Evolutionary conservation across 768 basidiomycete species (phyloP), one percentile per base, ranked within the genome.

Genomic region (Amanita rubescens): DNA sequence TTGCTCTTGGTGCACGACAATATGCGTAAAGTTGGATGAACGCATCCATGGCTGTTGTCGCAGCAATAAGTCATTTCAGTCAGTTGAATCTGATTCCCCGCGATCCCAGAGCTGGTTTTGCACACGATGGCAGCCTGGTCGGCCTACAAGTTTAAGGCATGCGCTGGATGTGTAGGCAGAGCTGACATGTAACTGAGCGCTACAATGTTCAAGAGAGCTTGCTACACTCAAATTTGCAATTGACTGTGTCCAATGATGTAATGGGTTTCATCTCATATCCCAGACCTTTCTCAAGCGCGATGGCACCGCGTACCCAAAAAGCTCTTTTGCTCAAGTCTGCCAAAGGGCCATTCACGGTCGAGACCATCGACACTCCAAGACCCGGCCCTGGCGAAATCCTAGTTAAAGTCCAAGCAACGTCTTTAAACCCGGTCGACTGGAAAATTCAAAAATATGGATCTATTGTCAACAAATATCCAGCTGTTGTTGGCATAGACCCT

Each of bases 341-440:
- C 27, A 51, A 24, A 19, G 62, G 60, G 5, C 54, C 59, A 7
- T 60, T 64, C 45, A 55, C 48, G 2, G 44, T 66, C 3, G 59
- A 58, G n/a, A 57, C 59, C 2, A 57, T 58, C 5, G 38, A 54
- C 2, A 57, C 57, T 10, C 53, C 51, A 30, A 56, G 62, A 52
- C 75, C 75, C 9, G 68, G 71, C 3, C 60, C 63, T 2, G 70
- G 70, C 11, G 70, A 78, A 51, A 54, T 79, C 11, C 65, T 79
- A 39, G 64, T 79, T 53, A 72, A 73, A 58, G 55, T 75, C 44
- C 58, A 67, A 35, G 59, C 74, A 0, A 62, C 67, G 3, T 71
- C 70, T 5, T 65, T 80, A 7, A 79, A 81, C 59, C 80, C 78
- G n/a, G 58, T 72, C 54, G 76, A 72, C 62, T 75, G 70, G 67